Conservation (phyloP, 225 moss, liverwort and hornwort species). For the Polytrichum commune region DNA sequence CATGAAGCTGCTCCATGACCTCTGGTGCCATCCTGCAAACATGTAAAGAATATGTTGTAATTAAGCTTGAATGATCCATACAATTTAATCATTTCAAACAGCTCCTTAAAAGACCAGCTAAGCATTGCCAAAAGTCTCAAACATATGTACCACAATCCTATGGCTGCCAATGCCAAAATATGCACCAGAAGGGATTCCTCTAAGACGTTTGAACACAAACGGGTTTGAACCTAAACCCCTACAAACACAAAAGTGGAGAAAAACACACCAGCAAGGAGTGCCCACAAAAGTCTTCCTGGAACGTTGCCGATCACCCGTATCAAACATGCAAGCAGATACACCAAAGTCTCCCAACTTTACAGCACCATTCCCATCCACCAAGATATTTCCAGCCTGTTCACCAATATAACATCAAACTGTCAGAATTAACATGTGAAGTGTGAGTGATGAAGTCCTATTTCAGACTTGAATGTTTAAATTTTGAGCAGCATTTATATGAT, state of each 20-base stretch:
- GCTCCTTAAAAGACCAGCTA: neutral
- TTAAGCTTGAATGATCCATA: neutral
- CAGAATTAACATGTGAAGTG: too few relatives aligned
- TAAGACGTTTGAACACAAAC: constrained; percentile 2
- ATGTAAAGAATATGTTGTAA: neutral
- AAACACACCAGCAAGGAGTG: constrained; percentile 84
- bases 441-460: too few relatives aligned
- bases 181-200: constrained; percentile 2
- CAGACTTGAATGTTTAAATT: too few relatives aligned
- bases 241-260: constrained; percentile 7
- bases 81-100: neutral
- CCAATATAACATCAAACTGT: neutral
- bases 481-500: too few relatives aligned
- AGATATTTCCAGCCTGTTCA: constrained; percentile 83
- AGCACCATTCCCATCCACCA: constrained; percentile 68
- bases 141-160: too few relatives aligned
- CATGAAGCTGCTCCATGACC: constrained; percentile 99
- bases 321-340: constrained; percentile 96
- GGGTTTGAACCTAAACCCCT: too few relatives aligned
- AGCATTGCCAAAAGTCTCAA: too few relatives aligned
- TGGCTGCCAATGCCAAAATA: too few relatives aligned
- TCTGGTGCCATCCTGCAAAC: constrained; percentile 92
- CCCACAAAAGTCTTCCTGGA: constrained; percentile 94
- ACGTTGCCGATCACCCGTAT: constrained; percentile 92
- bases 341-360: constrained; percentile 94